Conservation (phyloP, 2,329 filamentous ascomycete species). For the Tolypocladium ophioglossoides region DNA sequence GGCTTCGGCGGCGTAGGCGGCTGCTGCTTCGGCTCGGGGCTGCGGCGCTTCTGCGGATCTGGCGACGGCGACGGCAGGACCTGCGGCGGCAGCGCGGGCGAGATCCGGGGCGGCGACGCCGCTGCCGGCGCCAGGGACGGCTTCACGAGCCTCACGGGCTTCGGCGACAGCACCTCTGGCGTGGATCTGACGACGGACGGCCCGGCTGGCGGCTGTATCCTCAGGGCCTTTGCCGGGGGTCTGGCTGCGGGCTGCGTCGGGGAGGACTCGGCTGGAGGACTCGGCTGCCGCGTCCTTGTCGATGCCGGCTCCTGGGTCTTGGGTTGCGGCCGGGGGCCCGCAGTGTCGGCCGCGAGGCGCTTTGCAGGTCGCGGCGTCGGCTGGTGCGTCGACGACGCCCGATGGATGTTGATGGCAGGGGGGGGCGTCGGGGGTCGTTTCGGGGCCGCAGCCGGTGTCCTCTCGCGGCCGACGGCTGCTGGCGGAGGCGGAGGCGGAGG, state of each 20-base stretch:
- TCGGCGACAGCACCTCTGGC: conserved; percentile 19
- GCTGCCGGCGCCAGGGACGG: conserved; percentile 15
- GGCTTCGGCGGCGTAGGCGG: conserved; percentile 28
- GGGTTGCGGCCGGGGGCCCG: conserved; percentile 17
- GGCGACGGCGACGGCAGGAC: conserved; percentile 12
- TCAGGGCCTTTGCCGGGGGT: conserved; percentile 9
- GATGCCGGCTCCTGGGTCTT: conserved; percentile 8
- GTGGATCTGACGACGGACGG: conserved; percentile 9
- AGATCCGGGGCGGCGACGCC: conserved; percentile 16
- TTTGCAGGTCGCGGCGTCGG: not conserved
- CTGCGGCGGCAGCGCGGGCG: conserved; percentile 8
- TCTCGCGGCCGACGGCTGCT: not conserved
- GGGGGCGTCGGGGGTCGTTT: conserved; percentile 1
- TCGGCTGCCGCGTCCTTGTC: not conserved
- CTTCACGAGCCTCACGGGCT: conserved; percentile 20
- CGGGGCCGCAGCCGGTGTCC: not conserved
- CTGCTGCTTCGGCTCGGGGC: conserved; percentile 8
- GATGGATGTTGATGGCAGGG: not conserved
- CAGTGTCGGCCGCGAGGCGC: not conserved
- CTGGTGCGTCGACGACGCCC: conserved; percentile 3
- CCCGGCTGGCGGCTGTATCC: conserved; percentile 8
- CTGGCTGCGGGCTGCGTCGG: not conserved
- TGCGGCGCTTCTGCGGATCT: conserved; percentile 17
- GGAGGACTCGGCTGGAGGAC: not conserved
- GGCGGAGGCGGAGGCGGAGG: not conserved